Evolutionary conservation across 495 filamentous ascomycete species (phyloP).

Genomic region (Penicillium ucsense): DNA sequence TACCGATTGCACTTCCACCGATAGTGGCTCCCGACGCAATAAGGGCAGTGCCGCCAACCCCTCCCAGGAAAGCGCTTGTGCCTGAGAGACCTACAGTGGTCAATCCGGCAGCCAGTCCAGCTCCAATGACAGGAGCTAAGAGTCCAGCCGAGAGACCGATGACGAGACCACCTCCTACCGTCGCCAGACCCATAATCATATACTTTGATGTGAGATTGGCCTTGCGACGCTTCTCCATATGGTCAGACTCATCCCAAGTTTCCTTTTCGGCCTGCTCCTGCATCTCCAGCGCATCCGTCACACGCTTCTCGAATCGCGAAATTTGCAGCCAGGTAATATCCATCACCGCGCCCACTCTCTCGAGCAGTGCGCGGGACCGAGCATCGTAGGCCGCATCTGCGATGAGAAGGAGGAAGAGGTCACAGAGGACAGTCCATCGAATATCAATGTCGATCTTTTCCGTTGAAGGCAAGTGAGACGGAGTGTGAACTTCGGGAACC

Average conservation of each 20-base stretch:
- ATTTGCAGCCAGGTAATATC: conserved; percentile 87
- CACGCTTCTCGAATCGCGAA: conserved; percentile 92
- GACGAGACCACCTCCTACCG: conserved; percentile 88
- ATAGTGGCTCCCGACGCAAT: conserved; percentile 87
- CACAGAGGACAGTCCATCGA: conserved; percentile 94
- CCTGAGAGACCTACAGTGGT: conserved; percentile 89
- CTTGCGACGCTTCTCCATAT: conserved; percentile 83
- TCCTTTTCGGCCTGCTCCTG: conserved; percentile 87
- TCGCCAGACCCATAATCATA: conserved; percentile 94
- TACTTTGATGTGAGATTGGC: conserved; percentile 68
- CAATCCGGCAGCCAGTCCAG: conserved; percentile 88
- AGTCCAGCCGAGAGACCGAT: conserved; percentile 92
- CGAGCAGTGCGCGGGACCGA: conserved; percentile 75
- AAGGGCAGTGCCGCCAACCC: conserved; percentile 83
- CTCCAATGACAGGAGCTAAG: conserved; percentile 88
- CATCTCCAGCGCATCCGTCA: conserved; percentile 96
- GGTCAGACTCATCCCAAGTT: conserved; percentile 93
- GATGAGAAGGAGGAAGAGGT: conserved; percentile 89
- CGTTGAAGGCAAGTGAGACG: conserved; percentile 68
- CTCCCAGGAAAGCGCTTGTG: conserved; percentile 81
- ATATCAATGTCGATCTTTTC: conserved; percentile 90
- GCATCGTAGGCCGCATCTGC: conserved; percentile 93
- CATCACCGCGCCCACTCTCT: conserved; percentile 69
- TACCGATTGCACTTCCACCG: conserved; percentile 75
- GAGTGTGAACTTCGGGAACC: conserved; percentile 59